phyloP scores from a whole-genome alignment of 306 rosid species.

The Castanea mollissima region DNA sequence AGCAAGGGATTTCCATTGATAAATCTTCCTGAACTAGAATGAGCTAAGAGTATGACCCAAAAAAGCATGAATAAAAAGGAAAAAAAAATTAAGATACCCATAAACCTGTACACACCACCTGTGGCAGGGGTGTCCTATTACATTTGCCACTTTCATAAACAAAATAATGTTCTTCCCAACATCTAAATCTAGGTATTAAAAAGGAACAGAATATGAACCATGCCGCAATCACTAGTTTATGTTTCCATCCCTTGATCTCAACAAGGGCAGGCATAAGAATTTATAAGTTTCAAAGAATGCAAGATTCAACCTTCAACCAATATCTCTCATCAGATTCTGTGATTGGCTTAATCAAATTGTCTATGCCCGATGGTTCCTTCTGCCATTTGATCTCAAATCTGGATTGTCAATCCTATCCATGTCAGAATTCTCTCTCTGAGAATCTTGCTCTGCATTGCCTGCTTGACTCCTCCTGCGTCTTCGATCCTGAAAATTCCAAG shows the following conservation, averaged over 20 bases:
- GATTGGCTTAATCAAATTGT: slow-evolving; percentile 4
- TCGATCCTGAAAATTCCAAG: slow-evolving; percentile 51
- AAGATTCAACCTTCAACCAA: slow-evolving; percentile 30
- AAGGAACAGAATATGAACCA: slow-evolving; percentile 34
- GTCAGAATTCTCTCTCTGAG: slow-evolving; percentile 44
- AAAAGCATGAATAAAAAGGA: slow-evolving; percentile 17
- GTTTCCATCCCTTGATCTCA: slow-evolving; percentile 32
- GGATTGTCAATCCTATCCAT: slow-evolving; percentile 55
- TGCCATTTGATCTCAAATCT: slow-evolving; percentile 32
- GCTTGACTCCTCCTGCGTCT: slow-evolving; percentile 57
- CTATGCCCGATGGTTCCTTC: slow-evolving; percentile 49
- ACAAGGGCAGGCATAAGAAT: slow-evolving; percentile 34
- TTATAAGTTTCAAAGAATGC: slow-evolving; percentile 39
- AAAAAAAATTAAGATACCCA: slow-evolving; percentile 19
- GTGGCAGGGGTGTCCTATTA: slow-evolving; percentile 29
- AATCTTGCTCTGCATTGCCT: slow-evolving; percentile 35
- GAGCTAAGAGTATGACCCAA: slow-evolving; percentile 16
- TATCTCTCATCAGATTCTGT: slow-evolving; percentile 19
- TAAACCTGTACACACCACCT: slow-evolving; percentile 51
- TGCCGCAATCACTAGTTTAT: slow-evolving; percentile 26
- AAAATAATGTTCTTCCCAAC: slow-evolving; percentile 38
- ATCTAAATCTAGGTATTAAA: slow-evolving; percentile 43
- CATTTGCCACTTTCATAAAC: slow-evolving; percentile 39
- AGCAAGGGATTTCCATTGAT: not conserved
- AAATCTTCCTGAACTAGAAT: slow-evolving; percentile 7